Percentiles rank a stretch among this genome's conserved stretches.
Evolutionary conservation across 371 early-diverging fungal species (phyloP).

Genomic region (Mortierella polycephala): DNA sequence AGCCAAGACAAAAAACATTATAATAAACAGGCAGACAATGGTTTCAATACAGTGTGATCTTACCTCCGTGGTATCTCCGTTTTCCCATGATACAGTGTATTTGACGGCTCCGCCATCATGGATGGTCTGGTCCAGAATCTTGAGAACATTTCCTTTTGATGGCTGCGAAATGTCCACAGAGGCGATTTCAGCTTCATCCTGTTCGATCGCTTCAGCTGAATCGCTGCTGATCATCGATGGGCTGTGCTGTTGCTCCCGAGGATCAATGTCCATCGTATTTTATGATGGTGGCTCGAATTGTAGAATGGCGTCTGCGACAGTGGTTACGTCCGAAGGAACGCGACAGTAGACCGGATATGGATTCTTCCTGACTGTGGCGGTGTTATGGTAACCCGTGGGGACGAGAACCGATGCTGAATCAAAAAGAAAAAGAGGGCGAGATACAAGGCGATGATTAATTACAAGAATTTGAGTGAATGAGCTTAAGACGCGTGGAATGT

Average conservation of each 20-base stretch:
- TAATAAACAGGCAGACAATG: neutral
- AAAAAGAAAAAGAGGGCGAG: too few species aligned
- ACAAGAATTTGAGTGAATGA: too few species aligned
- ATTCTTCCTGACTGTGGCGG: too few species aligned
- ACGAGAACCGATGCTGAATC: too few species aligned
- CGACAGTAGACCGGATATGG: too few species aligned
- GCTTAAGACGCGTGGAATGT: too few species aligned
- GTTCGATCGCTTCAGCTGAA: constrained; percentile 1
- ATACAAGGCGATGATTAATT: too few species aligned
- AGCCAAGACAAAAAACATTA: neutral
- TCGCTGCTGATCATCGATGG: neutral
- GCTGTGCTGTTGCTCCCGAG: constrained; percentile 25
- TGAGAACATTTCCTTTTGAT: constrained; percentile 36
- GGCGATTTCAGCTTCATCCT: neutral
- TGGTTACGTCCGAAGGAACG: too few species aligned
- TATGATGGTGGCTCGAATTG: neutral
- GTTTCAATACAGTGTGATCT: neutral
- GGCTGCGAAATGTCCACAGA: constrained; percentile 1
- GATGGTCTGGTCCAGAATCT: constrained; percentile 51
- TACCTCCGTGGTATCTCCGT: constrained; percentile 53
- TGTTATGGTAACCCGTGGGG: too few species aligned
- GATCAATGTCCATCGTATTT: constrained; percentile 21
- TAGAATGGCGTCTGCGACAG: neutral
- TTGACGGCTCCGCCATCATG: constrained; percentile 53
- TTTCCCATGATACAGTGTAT: constrained; percentile 51